These are phyloP conservation scores for Solanum medicagineum DNA, from an alignment of 257 asterid species.

Conservation along the genomic window DNA sequence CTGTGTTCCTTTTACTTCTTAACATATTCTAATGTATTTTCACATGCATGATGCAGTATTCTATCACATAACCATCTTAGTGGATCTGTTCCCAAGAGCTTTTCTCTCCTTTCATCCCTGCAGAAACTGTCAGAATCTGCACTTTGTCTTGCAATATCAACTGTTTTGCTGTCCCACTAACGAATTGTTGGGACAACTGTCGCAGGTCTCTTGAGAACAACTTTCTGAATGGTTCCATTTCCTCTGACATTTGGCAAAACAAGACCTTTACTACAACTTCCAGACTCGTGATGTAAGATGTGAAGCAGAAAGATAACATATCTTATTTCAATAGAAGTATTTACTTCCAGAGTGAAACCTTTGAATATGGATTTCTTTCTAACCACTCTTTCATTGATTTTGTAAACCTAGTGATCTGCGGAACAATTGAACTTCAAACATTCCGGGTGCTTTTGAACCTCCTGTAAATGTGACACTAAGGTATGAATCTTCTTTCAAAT, in stretches of 20 bases:
- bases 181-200: background rate
- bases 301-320: background rate
- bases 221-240: slow-evolving; percentile 25
- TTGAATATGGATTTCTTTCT: background rate
- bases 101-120: slow-evolving; percentile 24
- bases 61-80: slow-evolving; percentile 26
- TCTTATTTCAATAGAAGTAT: background rate
- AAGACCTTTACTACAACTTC: slow-evolving; percentile 17
- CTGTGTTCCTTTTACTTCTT: background rate
- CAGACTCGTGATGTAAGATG: slow-evolving; percentile 23
- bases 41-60: slow-evolving; percentile 19
- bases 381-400: background rate
- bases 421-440: slow-evolving; percentile 18
- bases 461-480: slow-evolving; percentile 29
- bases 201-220: slow-evolving; percentile 32
- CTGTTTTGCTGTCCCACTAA: background rate
- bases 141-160: background rate
- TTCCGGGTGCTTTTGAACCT: slow-evolving; percentile 28
- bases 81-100: slow-evolving; percentile 31
- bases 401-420: slow-evolving; percentile 21
- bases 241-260: slow-evolving; percentile 23
- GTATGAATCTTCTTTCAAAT: slow-evolving; percentile 9
- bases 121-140: slow-evolving; percentile 31
- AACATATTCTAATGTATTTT: background rate
- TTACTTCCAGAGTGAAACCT: background rate